Evolutionary conservation across 2,329 filamentous ascomycete genomes (phyloP), one percentile per base, ranked within the genome.

Genomic region (Penicillium crustosum): DNA sequence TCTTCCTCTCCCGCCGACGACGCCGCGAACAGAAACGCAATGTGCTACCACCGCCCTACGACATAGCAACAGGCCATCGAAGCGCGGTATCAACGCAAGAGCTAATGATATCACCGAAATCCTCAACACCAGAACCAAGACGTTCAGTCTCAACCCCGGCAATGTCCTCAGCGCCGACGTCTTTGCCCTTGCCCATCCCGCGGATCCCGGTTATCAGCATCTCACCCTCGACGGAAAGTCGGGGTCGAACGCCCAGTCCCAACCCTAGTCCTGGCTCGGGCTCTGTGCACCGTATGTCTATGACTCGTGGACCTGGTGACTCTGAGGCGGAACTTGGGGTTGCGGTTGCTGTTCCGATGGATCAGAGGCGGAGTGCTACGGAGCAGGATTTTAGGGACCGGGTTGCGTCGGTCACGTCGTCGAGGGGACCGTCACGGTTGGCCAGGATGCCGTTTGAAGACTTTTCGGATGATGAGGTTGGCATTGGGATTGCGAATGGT

Each of bases 1-100:
- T 69, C 57, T 68, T 71, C 61, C 47, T 73, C 29, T 39, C 65
- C 2, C 64, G 64, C 9, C 69, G 65, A 19, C 61, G 66, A n/a
- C 62, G 59, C 29, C 61, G 61, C 21, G 12, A 21, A 27, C 50
- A 27, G 23, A 58, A 58, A 21, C 49, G 42, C 31, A 52, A 60
- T n/a, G 29, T 49, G 29, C 17, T 57, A 2, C 43, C 41, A 4
- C 42, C 57, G 8, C 21, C 58, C 9, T 61, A 58, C 49, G 48
- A 61, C 17, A 58, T 58, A 19, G 48, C 59, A 17, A 55, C 39
- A 23, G 43, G 48, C 21, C 44, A 60, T 49, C 49, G 47, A 9
- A 61, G 56, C 29, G 49, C 38, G 9, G 27, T 59, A 13, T 63
- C 65, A 38, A 54, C 61, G 1, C 56, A 63, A 4, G 50, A 61